phyloP scores from a whole-genome alignment of 2,329 filamentous ascomycete genomes.

The Fusarium equiseti region DNA sequence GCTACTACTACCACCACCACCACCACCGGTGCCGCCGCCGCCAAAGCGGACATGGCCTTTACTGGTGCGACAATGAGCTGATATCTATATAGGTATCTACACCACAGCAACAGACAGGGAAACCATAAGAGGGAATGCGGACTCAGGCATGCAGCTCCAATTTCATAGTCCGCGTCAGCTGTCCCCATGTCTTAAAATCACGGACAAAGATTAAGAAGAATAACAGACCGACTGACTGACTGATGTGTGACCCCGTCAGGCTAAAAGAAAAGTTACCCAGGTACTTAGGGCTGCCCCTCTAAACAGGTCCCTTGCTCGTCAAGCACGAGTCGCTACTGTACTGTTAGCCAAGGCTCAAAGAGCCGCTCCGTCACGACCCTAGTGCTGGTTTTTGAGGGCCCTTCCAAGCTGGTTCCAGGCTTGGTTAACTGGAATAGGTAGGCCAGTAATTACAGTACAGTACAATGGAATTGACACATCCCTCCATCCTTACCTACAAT shows the following conservation, averaged over 20 bases:
- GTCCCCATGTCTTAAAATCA: slow-evolving; percentile 31
- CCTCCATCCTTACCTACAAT: slow-evolving; percentile 16
- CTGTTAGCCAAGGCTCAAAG: slow-evolving; percentile 43
- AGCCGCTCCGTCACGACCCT: slow-evolving; percentile 48
- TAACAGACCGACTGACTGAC: slow-evolving; percentile 41
- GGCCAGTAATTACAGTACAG: neutral
- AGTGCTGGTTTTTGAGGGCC: slow-evolving; percentile 39
- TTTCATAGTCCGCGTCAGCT: slow-evolving; percentile 39
- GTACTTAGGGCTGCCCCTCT: slow-evolving; percentile 25
- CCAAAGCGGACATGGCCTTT: slow-evolving; percentile 21
- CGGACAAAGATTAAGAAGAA: slow-evolving; percentile 20
- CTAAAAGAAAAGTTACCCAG: slow-evolving; percentile 35
- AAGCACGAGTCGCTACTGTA: slow-evolving; percentile 21
- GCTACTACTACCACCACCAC: slow-evolving; percentile 19
- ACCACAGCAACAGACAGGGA: slow-evolving; percentile 9
- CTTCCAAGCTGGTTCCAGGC: neutral
- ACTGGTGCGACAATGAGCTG: slow-evolving; percentile 42
- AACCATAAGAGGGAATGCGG: slow-evolving; percentile 24
- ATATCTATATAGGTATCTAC: slow-evolving; percentile 1
- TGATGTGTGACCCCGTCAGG: slow-evolving; percentile 40
- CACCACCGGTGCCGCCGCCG: slow-evolving; percentile 30
- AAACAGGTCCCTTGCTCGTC: slow-evolving; percentile 28
- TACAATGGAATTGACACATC: slow-evolving; percentile 35
- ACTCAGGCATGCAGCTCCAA: slow-evolving; percentile 39
- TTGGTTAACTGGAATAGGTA: slow-evolving; percentile 6